phyloP scores from a whole-genome alignment of 805 yeast genomes.

The Kregervanrija fluxuum region DNA sequence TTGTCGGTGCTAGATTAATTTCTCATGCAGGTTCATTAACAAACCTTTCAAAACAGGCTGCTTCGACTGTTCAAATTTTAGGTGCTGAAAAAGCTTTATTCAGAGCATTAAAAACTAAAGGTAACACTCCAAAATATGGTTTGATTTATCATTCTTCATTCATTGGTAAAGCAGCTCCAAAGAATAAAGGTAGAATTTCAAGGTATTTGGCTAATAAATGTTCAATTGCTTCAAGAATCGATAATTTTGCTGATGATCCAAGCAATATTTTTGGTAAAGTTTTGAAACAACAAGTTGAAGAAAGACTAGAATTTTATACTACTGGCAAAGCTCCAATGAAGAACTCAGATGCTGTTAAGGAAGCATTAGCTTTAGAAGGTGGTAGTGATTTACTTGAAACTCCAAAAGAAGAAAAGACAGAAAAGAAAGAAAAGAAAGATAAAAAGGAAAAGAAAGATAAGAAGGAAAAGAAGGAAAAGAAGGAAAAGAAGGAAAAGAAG shows the following conservation, averaged over 20 bases:
- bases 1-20: constrained; percentile 96
- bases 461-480: constrained; percentile 42
- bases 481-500: constrained; percentile 48
- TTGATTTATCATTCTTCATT: constrained; percentile 91
- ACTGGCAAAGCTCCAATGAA: constrained; percentile 96
- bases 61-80: constrained; percentile 95
- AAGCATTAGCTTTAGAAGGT: constrained; percentile 69
- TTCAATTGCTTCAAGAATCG: constrained; percentile 97
- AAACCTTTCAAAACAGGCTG: constrained; percentile 95
- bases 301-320: constrained; percentile 91
- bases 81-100: constrained; percentile 97
- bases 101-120: constrained; percentile 94
- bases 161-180: constrained; percentile 88
- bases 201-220: constrained; percentile 98
- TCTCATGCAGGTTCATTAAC: constrained; percentile 98
- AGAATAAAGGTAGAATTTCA: constrained; percentile 98
- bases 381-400: constrained; percentile 25
- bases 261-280: constrained; percentile 82
- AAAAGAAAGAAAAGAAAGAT: constrained; percentile 37
- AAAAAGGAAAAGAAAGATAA: constrained; percentile 45
- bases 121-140: constrained; percentile 95
- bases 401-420: constrained; percentile 30
- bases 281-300: constrained; percentile 95
- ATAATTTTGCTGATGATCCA: constrained; percentile 94
- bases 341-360: constrained; percentile 88